Evolutionary conservation across 805 yeast genomes (phyloP).

Genomic region (Pichia phayaonensis): DNA sequence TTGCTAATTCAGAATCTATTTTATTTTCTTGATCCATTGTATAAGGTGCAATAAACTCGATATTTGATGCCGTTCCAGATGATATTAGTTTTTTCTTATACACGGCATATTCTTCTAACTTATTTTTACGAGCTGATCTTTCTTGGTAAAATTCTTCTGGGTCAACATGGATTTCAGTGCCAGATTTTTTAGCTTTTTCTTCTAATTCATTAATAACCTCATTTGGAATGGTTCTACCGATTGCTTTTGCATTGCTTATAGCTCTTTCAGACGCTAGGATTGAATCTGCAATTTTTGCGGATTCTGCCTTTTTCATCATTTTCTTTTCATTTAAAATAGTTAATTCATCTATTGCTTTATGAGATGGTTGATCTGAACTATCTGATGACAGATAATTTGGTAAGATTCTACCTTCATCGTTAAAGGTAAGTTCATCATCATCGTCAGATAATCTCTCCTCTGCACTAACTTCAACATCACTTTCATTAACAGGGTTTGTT

Average conservation of each 20-base stretch:
- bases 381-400: conserved; percentile 43
- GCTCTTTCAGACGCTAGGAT: conserved; percentile 54
- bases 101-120: conserved; percentile 48
- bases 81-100: conserved; percentile 55
- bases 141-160: conserved; percentile 45
- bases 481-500: conserved; percentile 4
- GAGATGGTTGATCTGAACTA: conserved; percentile 1
- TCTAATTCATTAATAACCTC: conserved; percentile 25
- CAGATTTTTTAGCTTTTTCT: conserved; percentile 28
- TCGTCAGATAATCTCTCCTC: conserved; percentile 57
- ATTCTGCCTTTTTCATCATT: conserved; percentile 36
- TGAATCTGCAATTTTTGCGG: conserved; percentile 46
- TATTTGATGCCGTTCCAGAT: conserved; percentile 31
- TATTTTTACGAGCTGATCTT: conserved; percentile 39
- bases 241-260: conserved; percentile 45
- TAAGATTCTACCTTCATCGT: conserved; percentile 51
- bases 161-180: conserved; percentile 36
- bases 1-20: conserved; percentile 53
- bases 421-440: conserved; percentile 52
- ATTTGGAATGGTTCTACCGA: conserved; percentile 29
- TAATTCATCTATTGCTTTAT: conserved; percentile 19
- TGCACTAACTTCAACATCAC: conserved; percentile 31
- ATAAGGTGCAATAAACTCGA: conserved; percentile 44
- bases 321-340: conserved; percentile 19
- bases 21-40: conserved; percentile 62